Base-by-base conservation (phyloP, 75 land plant species). In the Pinus albicaulis region DNA sequence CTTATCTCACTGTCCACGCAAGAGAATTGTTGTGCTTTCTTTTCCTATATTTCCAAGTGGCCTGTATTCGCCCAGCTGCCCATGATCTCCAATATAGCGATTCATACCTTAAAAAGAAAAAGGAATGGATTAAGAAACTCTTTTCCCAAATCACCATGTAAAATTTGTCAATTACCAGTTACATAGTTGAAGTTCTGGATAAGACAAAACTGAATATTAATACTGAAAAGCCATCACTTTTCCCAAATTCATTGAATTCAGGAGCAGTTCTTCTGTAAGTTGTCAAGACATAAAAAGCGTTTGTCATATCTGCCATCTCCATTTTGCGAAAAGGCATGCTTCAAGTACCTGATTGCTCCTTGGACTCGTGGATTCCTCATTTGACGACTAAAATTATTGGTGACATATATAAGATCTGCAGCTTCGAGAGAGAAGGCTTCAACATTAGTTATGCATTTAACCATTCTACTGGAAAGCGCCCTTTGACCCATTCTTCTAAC, bases 381-480 rank as follows among this genome's bases (percentile, higher is more conserved):
- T 14, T 74, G 70, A 28, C 90, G 80, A 41, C 83, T 58, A 72
- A 82, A 96, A 63, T 86, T 73, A 55, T 74, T 73, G 25, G 94
- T 87, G 17, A 96, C 94, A 57, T 96, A 92, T 85, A 82, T 85
- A 53, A 93, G 72, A 81, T 91, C 99, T 26, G 80, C 74, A 28
- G 85, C 91, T 69, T 86, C 83, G 38, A 96, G 88, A 34, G 84
- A 78, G 81, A 96, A 96, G 15, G 91, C 95, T 77, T 93, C 99
- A 23, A 93, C 97, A 72, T 85, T 92, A 6, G 86, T 82, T 57
- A 82, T 14, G 76, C 98, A 93, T 52, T 16, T 76, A 1, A 96
- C 95, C 0, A 76, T 82, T 76, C 90, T 84, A 74, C 80, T 90
- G 24, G 97, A 91, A 22, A 87, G 58, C 31, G 86, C 80, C 48